Conservation (phyloP, 2,329 filamentous ascomycete species). For the Colletotrichum graminicola region DNA sequence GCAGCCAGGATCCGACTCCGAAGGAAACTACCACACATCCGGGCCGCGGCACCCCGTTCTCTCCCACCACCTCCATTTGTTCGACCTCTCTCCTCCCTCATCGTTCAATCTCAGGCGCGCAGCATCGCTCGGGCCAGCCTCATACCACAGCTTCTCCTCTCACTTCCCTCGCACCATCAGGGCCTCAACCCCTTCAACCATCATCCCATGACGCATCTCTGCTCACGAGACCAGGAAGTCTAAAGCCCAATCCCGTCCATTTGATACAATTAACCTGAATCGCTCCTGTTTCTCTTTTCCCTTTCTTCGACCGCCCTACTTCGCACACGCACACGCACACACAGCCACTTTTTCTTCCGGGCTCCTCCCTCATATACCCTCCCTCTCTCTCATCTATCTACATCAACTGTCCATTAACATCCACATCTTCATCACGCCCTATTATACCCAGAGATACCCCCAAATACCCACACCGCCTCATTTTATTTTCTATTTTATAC, state of each 20-base stretch:
- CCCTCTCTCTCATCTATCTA: not conserved
- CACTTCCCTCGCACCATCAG: not conserved
- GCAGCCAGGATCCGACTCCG: not conserved
- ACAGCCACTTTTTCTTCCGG: not conserved
- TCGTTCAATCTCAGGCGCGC: not conserved
- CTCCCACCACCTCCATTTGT: not conserved
- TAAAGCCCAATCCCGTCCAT: conserved; percentile 26
- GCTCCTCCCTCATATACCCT: conserved; percentile 12
- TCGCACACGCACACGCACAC: not conserved
- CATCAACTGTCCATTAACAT: conserved; percentile 7
- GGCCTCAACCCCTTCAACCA: not conserved
- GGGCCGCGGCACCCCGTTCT: not conserved
- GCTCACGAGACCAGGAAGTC: conserved; percentile 31
- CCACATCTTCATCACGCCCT: not conserved
- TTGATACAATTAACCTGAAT: conserved; percentile 30
- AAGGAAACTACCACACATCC: not conserved
- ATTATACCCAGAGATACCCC: conserved; percentile 28
- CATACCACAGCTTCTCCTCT: conserved; percentile 9
- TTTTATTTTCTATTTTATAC: conserved; percentile 2
- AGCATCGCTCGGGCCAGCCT: conserved; percentile 12
- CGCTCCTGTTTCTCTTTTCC: conserved; percentile 14
- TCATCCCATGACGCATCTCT: conserved; percentile 22
- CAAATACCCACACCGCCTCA: not conserved
- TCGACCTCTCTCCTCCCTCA: not conserved
- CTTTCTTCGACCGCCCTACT: conserved; percentile 10